These are phyloP conservation scores for Aureobasidium pullulans DNA, from an alignment of 2,329 filamentous ascomycete genomes.

Conservation along the genomic window DNA sequence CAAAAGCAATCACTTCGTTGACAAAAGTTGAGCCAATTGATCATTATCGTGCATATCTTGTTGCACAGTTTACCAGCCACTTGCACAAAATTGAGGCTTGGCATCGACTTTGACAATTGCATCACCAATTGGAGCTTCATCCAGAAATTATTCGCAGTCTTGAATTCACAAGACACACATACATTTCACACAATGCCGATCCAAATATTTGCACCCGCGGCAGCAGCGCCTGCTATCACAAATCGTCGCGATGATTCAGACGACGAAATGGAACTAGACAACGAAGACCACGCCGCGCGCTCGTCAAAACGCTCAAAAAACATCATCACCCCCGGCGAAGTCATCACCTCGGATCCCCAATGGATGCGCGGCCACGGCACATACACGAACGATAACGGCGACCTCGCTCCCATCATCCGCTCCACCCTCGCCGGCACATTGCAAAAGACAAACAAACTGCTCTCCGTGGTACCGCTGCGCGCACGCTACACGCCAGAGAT, in stretches of 20 bases:
- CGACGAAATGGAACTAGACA: constrained; percentile 40
- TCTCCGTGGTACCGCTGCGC: constrained; percentile 82
- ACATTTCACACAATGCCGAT: constrained; percentile 44
- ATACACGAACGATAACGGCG: constrained; percentile 48
- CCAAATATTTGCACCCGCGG: constrained; percentile 49
- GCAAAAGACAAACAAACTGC: constrained; percentile 90
- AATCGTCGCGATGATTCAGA: constrained; percentile 25
- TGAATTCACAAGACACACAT: background rate
- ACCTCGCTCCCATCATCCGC: constrained; percentile 61
- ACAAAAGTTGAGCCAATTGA: too few relatives aligned
- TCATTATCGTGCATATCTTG: too few relatives aligned
- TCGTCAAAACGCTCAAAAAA: constrained; percentile 35
- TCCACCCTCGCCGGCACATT: constrained; percentile 87
- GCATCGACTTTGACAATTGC: background rate
- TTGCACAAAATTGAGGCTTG: background rate
- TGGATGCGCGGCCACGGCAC: constrained; percentile 99
- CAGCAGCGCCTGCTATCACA: constrained; percentile 25
- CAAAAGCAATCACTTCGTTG: too few relatives aligned
- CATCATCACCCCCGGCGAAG: constrained; percentile 82
- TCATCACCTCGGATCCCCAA: constrained; percentile 85
- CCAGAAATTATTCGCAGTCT: constrained; percentile 1
- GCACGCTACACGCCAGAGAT: constrained; percentile 94
- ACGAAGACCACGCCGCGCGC: constrained; percentile 38
- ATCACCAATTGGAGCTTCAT: background rate
- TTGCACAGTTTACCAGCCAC: too few relatives aligned